Conservation (phyloP, 345 rosid genomes). For the Cochlearia excelsa region DNA sequence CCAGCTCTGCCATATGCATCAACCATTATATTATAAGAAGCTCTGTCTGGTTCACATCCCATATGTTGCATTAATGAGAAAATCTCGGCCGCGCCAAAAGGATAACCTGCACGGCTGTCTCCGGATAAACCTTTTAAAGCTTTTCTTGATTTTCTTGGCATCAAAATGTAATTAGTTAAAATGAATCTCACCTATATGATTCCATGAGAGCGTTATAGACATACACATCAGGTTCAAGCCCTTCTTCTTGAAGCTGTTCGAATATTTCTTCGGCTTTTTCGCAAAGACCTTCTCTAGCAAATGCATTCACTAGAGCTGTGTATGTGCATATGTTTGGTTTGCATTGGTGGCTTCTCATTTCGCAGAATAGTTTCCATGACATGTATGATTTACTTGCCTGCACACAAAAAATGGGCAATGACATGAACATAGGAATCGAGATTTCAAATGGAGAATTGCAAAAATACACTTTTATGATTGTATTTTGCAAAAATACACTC, state of each 20-base stretch:
- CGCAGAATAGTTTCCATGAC: constrained; percentile 72
- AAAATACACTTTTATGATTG: no score
- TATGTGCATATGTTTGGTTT: constrained; percentile 88
- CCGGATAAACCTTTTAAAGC: background rate
- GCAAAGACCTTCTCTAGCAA: constrained; percentile 94
- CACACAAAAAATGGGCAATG: constrained; percentile 1
- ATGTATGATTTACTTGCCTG: constrained; percentile 80
- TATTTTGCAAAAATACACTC: no score
- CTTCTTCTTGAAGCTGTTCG: constrained; percentile 87
- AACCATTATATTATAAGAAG: constrained; percentile 89
- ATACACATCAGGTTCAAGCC: constrained; percentile 84
- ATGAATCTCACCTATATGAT: constrained; percentile 60
- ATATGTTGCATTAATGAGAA: constrained; percentile 91
- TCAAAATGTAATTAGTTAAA: constrained; percentile 1
- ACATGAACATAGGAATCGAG: constrained; percentile 8
- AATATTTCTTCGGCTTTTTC: constrained; percentile 93
- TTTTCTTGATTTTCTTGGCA: constrained; percentile 13
- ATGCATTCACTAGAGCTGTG: constrained; percentile 80
- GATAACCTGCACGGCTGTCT: constrained; percentile 86
- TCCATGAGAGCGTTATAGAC: constrained; percentile 94
- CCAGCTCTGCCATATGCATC: constrained; percentile 94
- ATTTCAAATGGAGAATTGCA: no score
- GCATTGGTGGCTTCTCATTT: constrained; percentile 76
- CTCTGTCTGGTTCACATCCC: constrained; percentile 95
- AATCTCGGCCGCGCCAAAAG: constrained; percentile 87